Evolutionary conservation across 2,329 filamentous ascomycete genomes (phyloP), one percentile per base, ranked within the genome.

Genomic region (Cercospora nicotianae): DNA sequence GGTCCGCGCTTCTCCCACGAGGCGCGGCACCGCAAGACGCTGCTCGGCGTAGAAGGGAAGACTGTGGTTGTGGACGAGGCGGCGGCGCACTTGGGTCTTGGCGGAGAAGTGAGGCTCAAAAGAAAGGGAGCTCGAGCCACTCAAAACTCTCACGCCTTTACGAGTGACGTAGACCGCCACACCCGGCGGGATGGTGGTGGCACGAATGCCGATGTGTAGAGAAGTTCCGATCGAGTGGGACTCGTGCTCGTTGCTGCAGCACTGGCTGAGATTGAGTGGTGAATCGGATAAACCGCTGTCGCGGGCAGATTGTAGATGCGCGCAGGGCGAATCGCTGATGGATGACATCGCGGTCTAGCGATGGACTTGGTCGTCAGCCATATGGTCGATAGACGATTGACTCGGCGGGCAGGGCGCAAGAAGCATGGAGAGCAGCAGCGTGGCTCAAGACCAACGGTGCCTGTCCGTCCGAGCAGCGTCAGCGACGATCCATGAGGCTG

Each of bases 191-290:
- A 16, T 53, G 16, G 30, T 36, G 61, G 62, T 58, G 60, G 36
- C 62, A 64, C 62, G 20, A 64, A 58, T 63, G 60, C 39, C 61
- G 61, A 63, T 63, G 62, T 64, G 62, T 51, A 64, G 62, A 64
- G 18, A 64, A 64, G 31, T 57, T 39, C 62, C 62, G 62, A 64
- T 64, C 62, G 48, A 13, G 61, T 48, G 42, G 45, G n/a, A 55
- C 45, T 36, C 33, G 13, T 42, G 31, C 31, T 42, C 30, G 42
- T 30, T 12, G 26, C 48, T 39, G 10, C 62, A 33, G 33, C 48
- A 51, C 45, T 23, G 45, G 10, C 10, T 16, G 53, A 33, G 53
- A 58, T 58, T 30, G 33, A 57, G 48, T 39, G 48, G 42, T 36
- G 42, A 20, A 51, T 63, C 60, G 62, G 9, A 3, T 26, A n/a